Percentiles rank a stretch among this genome's conserved stretches.
These are phyloP conservation scores for Lathyrus tuberosus DNA, from an alignment of 306 rosid species.

Conservation along the genomic window DNA sequence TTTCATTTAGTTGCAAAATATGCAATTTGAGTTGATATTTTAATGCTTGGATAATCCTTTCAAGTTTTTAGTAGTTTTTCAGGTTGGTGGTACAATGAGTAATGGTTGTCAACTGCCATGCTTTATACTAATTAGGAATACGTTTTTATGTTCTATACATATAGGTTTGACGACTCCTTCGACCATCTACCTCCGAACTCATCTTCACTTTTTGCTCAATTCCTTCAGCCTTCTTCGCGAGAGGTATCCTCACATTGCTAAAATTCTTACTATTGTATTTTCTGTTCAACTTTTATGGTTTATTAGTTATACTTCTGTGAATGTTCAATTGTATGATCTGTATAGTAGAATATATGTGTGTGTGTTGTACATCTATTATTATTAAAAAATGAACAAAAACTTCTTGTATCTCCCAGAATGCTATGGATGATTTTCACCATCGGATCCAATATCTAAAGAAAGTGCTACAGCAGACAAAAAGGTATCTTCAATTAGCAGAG, in stretches of 20 bases:
- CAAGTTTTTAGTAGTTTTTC: not conserved
- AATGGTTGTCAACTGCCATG: not conserved
- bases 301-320: not conserved
- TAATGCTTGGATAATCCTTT: not conserved
- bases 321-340: not conserved
- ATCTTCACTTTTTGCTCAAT: not conserved
- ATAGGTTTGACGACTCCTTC: constrained; percentile 1
- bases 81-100: not conserved
- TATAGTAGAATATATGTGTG: too few species aligned
- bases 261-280: not conserved
- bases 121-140: not conserved
- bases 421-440: not conserved
- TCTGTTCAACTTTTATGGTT: not conserved
- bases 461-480: not conserved
- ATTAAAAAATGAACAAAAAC: constrained; percentile 8
- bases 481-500: not conserved
- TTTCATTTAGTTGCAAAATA: not conserved
- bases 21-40: not conserved
- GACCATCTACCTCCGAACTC: not conserved
- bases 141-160: not conserved
- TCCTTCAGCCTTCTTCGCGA: constrained; percentile 16
- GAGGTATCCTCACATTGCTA: constrained; percentile 6
- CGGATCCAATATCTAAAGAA: not conserved
- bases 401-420: constrained; percentile 1
- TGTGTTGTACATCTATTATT: not conserved